Conservation (phyloP, 2,329 filamentous ascomycete genomes). For the Byssoonygena ceratinophila region DNA sequence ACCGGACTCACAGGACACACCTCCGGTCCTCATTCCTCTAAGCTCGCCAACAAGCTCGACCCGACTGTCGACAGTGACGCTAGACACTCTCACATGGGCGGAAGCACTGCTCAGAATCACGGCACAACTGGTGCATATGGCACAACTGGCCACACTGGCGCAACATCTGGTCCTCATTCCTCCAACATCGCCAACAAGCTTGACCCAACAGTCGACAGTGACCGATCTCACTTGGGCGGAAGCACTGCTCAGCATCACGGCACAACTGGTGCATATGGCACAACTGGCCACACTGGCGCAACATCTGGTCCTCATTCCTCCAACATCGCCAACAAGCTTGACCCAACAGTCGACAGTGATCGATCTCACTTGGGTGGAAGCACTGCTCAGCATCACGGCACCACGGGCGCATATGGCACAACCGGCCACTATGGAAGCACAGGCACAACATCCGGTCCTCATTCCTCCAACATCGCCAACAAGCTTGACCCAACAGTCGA, state of each 20-base stretch:
- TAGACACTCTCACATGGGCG: constrained; percentile 13
- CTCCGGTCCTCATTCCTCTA: constrained; percentile 2
- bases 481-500: constrained; percentile 23
- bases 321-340: constrained; percentile 30
- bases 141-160: too few species aligned
- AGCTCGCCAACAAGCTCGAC: constrained; percentile 30
- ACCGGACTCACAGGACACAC: constrained; percentile 2
- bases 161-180: constrained; percentile 22
- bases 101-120: neutral
- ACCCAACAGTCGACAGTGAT: constrained; percentile 28
- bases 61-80: constrained; percentile 24
- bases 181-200: constrained; percentile 30
- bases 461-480: constrained; percentile 15
- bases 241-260: neutral
- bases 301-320: constrained; percentile 23
- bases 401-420: too few species aligned
- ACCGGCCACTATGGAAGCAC: too few species aligned
- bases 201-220: constrained; percentile 28
- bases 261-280: too few species aligned
- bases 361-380: neutral
- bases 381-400: neutral
- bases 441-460: constrained; percentile 7
- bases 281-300: too few species aligned
- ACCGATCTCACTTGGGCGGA: constrained; percentile 12
- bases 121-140: too few species aligned